Base-by-base conservation (phyloP, 164 flowering plant species). In the Aristolochia californica region DNA sequence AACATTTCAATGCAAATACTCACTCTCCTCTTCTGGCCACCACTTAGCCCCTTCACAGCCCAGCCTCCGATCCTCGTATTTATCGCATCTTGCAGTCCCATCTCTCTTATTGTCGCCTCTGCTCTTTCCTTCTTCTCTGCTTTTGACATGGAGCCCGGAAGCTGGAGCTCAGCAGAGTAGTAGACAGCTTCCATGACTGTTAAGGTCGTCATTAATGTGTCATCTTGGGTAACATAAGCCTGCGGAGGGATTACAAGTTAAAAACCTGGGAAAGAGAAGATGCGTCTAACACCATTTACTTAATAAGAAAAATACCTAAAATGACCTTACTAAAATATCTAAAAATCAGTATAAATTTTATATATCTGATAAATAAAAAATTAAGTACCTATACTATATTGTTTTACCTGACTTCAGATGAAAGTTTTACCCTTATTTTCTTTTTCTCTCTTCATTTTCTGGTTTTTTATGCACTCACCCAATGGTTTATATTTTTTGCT, bases 191-290 rank as follows among this genome's bases (percentile, higher is more conserved):
- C 88, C 70, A 60, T 66, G 2, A 83, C 85, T 0, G 85, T 79
- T 13, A 81, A 23, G 2, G 83, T 81, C n/a, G 72, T 61, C 62
- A 78, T 73, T 40, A 84, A 53, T 7, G 57, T 50, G 26, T 82
- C 83, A 43, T 81, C 86, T 79, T 81, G 89, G 4, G 84, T 77
- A 55, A 78, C 82, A 70, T 83, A 80, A 14, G 82, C 80, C 88
- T 83, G 58, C n/a, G n/a, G n/a, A n/a, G n/a, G n/a, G n/a, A n/a
- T n/a, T n/a, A n/a, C n/a, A n/a, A n/a, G n/a, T n/a, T n/a, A n/a
- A n/a, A n/a, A n/a, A n/a, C n/a, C n/a, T n/a, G n/a, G n/a, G n/a
- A n/a, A n/a, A n/a, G n/a, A n/a, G n/a, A n/a, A n/a, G n/a, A n/a
- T n/a, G n/a, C n/a, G n/a, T n/a, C n/a, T 13, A 27, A 21, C 28